These are phyloP conservation scores for Mychonastes homosphaera DNA, from an alignment of 139 green algal species.

Conservation along the genomic window DNA sequence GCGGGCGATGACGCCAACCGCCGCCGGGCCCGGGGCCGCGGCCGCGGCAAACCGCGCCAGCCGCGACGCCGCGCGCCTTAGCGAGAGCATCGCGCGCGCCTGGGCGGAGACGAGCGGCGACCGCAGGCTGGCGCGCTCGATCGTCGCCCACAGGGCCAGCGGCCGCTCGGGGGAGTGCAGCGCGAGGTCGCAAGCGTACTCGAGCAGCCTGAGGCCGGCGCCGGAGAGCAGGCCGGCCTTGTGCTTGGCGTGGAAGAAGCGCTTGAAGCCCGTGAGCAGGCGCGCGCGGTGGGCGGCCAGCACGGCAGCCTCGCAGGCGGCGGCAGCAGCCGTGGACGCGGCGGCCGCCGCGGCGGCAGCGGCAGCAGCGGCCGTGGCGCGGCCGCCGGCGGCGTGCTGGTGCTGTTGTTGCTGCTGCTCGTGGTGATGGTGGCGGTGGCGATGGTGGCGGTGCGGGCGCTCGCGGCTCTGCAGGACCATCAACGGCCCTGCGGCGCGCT, in stretches of 20 bases:
- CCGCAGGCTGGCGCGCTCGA: no score
- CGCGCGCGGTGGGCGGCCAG: slow-evolving; percentile 16
- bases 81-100: no score
- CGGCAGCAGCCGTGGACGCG: background rate
- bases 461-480: background rate
- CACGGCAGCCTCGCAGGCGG: background rate
- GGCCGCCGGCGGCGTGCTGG: background rate
- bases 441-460: slow-evolving; percentile 3
- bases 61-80: no score
- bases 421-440: background rate
- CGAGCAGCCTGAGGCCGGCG: slow-evolving; percentile 52
- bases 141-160: slow-evolving; percentile 30
- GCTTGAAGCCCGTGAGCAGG: slow-evolving; percentile 51
- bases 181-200: slow-evolving; percentile 49
- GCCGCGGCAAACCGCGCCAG: no score
- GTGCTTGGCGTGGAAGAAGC: slow-evolving; percentile 52
- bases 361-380: background rate
- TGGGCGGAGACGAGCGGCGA: no score
- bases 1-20: no score
- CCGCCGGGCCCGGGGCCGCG: no score
- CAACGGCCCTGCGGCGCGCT: background rate
- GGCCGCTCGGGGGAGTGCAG: slow-evolving; percentile 21
- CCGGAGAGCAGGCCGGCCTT: slow-evolving; percentile 34
- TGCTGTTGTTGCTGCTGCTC: slow-evolving; percentile 3
- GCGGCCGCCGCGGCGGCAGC: background rate